Evolutionary conservation across 2,329 filamentous ascomycete genomes (phyloP).

Genomic region (Verticillium tricorpus): DNA sequence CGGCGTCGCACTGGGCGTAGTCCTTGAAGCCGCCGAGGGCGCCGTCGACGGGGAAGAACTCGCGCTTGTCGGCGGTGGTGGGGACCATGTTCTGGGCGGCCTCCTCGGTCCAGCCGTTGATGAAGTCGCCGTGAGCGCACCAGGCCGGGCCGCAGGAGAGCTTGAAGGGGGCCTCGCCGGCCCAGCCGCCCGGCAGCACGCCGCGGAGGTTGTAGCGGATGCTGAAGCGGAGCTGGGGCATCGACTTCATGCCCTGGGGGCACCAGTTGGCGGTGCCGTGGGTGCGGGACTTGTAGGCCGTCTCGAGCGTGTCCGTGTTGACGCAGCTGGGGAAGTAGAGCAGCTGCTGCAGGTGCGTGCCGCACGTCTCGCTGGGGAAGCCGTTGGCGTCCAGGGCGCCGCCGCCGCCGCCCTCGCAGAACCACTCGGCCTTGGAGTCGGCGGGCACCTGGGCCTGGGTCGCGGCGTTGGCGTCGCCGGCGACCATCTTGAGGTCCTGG

Average conservation of each 20-base stretch:
- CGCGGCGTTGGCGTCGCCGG: constrained; percentile 32
- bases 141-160: constrained; percentile 34
- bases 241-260: constrained; percentile 36
- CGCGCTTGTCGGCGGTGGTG: constrained; percentile 27
- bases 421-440: constrained; percentile 17
- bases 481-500: constrained; percentile 37
- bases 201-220: constrained; percentile 42
- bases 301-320: constrained; percentile 17
- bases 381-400: constrained; percentile 52
- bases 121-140: constrained; percentile 43
- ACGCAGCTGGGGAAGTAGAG: constrained; percentile 24
- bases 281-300: constrained; percentile 18
- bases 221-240: constrained; percentile 42
- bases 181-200: constrained; percentile 38
- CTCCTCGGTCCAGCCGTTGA: constrained; percentile 43
- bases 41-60: constrained; percentile 31
- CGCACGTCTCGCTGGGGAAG: constrained; percentile 65
- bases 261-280: constrained; percentile 31
- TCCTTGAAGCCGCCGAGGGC: constrained; percentile 24
- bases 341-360: constrained; percentile 49
- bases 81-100: constrained; percentile 34
- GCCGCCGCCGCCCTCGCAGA: constrained; percentile 25
- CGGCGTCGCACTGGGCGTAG: constrained; percentile 22
- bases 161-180: constrained; percentile 36
- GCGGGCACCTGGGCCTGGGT: constrained; percentile 27